Base-by-base conservation (phyloP, 1,284 basidiomycete genomes). In the Cutaneotrichosporon sp. region DNA sequence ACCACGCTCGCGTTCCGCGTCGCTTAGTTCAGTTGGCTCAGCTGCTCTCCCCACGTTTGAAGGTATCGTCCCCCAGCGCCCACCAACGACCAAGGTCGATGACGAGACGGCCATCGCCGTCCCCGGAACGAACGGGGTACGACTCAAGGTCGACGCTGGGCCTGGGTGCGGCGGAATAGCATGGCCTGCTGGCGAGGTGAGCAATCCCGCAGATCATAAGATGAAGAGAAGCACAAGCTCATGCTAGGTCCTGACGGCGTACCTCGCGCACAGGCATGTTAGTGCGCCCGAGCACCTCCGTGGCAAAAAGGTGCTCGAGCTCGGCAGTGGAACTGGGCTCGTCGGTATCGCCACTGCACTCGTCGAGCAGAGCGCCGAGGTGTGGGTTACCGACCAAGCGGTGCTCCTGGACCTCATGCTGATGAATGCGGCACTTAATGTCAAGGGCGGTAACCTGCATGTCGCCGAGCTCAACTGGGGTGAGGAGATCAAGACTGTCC, bases 131-230 rank as follows among this genome's bases (percentile, higher is more conserved):
- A 42, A 30, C 26, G 69, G 72, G 14, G 73, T 79, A 55, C 73
- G 77, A 56, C 69, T 83, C 16, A 72, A 76, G 34, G 84, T 92
- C 3, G 91, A 94, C 75, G 87, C 91, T 34, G 85, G 87, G 49
- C 90, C 89, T 26, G 93, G 93, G 3, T 97, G 94, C 76, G 93
- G 93, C 16, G 93, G 93, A 0, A 86, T 93, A 56, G 88, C 92
- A 13, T 97, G 93, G 93, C 92, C 91, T 5, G 90, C 93, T 14
- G 93, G 92, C 67, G 87, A 94, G 85, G 92, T 93, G 68, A 67
- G 84, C 26, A 26, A 26, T 26, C 26, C 26, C 26, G 26, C 26
- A 26, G 26, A 26, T 26, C 26, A 26, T 26, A 14, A 7, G 13
- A 16, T 3, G n/a, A 31, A 18, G 13, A 13, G 21, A 5, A 30